These are phyloP conservation scores for Zygoascus hellenicus DNA, from an alignment of 1,139 yeast species.

Conservation along the genomic window DNA sequence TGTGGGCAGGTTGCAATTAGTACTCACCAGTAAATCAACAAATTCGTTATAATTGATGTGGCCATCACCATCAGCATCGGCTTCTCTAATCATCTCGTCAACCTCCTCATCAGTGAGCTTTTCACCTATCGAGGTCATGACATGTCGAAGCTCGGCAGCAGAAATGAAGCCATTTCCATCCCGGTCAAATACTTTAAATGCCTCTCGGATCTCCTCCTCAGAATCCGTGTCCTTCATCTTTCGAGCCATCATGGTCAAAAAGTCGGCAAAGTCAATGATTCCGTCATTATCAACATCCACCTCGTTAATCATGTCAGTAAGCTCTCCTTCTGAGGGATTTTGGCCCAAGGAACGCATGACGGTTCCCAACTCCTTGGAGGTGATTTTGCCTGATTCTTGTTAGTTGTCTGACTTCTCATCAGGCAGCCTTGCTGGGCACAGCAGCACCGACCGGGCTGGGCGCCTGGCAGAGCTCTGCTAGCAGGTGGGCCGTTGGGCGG, in stretches of 20 bases:
- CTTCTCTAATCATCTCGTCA: slow-evolving; percentile 93
- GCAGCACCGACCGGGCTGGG: too few species aligned
- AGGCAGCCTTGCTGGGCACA: too few species aligned
- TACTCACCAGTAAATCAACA: slow-evolving; percentile 56
- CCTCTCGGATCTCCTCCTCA: slow-evolving; percentile 95
- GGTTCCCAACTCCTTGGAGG: slow-evolving; percentile 92
- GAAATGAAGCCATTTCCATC: slow-evolving; percentile 97
- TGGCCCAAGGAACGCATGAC: slow-evolving; percentile 98
- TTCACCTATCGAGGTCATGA: slow-evolving; percentile 94
- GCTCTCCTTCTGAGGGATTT: slow-evolving; percentile 93
- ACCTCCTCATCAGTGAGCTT: slow-evolving; percentile 93
- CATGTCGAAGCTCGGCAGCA: slow-evolving; percentile 94
- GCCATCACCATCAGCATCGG: slow-evolving; percentile 92
- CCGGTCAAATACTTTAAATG: slow-evolving; percentile 88
- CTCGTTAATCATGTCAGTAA: slow-evolving; percentile 93
- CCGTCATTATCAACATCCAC: slow-evolving; percentile 95
- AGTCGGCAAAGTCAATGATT: slow-evolving; percentile 76
- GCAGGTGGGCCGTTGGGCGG: not conserved
- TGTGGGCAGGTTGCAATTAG: slow-evolving; percentile 7
- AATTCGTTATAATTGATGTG: slow-evolving; percentile 95
- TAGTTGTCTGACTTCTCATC: too few species aligned
- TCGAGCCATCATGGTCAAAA: slow-evolving; percentile 84
- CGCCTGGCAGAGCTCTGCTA: too few species aligned
- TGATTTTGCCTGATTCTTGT: slow-evolving; percentile 47
- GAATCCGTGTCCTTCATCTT: slow-evolving; percentile 95